Evolutionary conservation across 1,284 basidiomycete genomes (phyloP), one percentile per base, ranked within the genome.

Genomic region (Ceratobasidium sp.): DNA sequence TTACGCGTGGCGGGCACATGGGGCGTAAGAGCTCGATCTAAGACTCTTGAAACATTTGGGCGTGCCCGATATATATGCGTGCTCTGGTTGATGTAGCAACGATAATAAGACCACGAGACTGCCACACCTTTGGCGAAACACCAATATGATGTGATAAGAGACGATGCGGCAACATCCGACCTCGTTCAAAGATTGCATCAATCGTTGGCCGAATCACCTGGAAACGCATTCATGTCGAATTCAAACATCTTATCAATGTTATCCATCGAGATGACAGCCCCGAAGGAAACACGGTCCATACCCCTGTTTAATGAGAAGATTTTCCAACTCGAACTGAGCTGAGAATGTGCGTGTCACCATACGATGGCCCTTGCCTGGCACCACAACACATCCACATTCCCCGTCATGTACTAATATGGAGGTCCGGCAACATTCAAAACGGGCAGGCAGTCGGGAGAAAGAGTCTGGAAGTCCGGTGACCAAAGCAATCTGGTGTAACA

Each of bases 31-130:
- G 11, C 33, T 21, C 41, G 44, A 57, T 57, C 16, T 16, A 13
- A 14, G 56, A 8, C 13, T 57, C 9, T 9, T 47, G 42, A 59
- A 49, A 47, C 42, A 4, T 21, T 19, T 7, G 9, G n/a, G 19
- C 47, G 19, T 2, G 30, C n/a, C n/a, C 13, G 7, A 25, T 42
- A 49, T 62, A 47, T 62, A 62, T 62, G 58, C 58, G 36, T 62
- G 58, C 21, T 14, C n/a, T 13, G 25, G 19, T 21, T 14, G 7
- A n/a, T 41, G 36, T 19, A 52, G 21, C 6, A 52, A 47, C 46
- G 30, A 58, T 14, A 7, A 41, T n/a, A 14, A 46, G 19, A 4
- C 42, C 14, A n/a, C 42, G 19, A 16, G 42, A n/a, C 42, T 6
- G 5, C 19, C 16, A 46, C 6, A n/a, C 19, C 6, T 6, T 36